Evolutionary conservation across 2,329 filamentous ascomycete genomes (phyloP).

Genomic region (Ophiocordyceps camponoti-floridani): DNA sequence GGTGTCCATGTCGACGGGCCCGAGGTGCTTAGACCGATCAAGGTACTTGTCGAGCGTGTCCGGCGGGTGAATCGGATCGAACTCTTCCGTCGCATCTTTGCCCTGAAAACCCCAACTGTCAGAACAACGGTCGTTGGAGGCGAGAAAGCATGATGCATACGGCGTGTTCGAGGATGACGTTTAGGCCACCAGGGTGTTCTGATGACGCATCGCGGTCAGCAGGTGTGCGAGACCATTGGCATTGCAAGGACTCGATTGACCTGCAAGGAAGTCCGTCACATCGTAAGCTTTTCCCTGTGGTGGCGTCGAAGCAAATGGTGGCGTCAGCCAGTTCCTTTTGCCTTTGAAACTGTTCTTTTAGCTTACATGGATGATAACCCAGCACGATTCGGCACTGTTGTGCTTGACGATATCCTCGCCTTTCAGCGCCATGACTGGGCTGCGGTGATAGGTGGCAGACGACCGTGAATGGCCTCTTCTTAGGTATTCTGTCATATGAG

Average conservation of each 20-base stretch:
- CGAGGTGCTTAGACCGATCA: constrained; percentile 69
- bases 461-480: too few species aligned
- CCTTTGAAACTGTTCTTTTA: constrained; percentile 2
- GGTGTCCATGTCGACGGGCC: constrained; percentile 74
- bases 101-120: constrained; percentile 25
- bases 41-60: constrained; percentile 80
- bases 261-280: constrained; percentile 74
- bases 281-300: constrained; percentile 61
- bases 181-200: constrained; percentile 78
- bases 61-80: constrained; percentile 72
- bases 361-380: constrained; percentile 68
- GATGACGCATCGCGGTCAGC: background rate
- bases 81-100: constrained; percentile 85
- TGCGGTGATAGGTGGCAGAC: background rate
- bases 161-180: constrained; percentile 93
- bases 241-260: constrained; percentile 18
- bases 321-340: background rate
- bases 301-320: background rate
- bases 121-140: background rate
- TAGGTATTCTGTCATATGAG: too few species aligned
- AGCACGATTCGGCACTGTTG: constrained; percentile 67
- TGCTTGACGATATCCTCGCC: constrained; percentile 47
- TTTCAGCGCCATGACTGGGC: constrained; percentile 23
- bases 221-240: background rate
- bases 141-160: constrained; percentile 18